Conservation (phyloP, 441 rosid genomes). For the Cnidoscolus chayamansa region DNA sequence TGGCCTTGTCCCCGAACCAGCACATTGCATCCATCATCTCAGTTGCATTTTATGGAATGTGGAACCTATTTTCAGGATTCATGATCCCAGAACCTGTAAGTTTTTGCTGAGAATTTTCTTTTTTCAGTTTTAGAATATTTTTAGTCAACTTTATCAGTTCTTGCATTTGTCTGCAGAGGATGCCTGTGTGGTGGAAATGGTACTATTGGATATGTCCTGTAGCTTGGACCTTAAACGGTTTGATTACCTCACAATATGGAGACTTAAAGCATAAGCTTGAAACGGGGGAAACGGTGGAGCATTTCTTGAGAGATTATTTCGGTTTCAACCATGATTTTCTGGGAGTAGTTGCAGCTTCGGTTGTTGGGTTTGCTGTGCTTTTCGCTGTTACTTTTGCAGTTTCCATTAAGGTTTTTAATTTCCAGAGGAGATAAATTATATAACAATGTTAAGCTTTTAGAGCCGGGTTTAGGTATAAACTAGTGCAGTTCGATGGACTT, state of each 20-base stretch:
- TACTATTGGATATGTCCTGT: slow-evolving; percentile 42
- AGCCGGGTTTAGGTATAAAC: no score
- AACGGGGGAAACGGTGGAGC: slow-evolving; percentile 22
- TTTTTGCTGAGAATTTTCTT: not conserved
- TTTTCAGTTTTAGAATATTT: no score
- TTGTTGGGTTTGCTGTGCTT: slow-evolving; percentile 29
- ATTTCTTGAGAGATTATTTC: slow-evolving; percentile 26
- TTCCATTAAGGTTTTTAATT: slow-evolving; percentile 32
- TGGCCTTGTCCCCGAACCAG: slow-evolving; percentile 63
- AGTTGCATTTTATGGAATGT: slow-evolving; percentile 45
- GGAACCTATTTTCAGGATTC: slow-evolving; percentile 77
- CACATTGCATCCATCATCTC: slow-evolving; percentile 50
- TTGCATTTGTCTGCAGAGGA: slow-evolving; percentile 24
- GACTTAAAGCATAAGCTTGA: slow-evolving; percentile 27
- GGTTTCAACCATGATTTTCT: slow-evolving; percentile 41
- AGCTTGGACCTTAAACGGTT: slow-evolving; percentile 46
- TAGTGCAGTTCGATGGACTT: no score
- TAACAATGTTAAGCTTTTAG: no score
- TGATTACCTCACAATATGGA: slow-evolving; percentile 41
- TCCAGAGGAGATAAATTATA: slow-evolving; percentile 31
- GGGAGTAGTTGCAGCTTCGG: slow-evolving; percentile 34
- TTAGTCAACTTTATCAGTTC: not conserved
- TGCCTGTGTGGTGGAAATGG: slow-evolving; percentile 57
- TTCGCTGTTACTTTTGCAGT: slow-evolving; percentile 34
- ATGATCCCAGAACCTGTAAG: slow-evolving; percentile 61